Evolutionary conservation across 495 filamentous ascomycete genomes (phyloP).

Genomic region (Aspergillus diversus): DNA sequence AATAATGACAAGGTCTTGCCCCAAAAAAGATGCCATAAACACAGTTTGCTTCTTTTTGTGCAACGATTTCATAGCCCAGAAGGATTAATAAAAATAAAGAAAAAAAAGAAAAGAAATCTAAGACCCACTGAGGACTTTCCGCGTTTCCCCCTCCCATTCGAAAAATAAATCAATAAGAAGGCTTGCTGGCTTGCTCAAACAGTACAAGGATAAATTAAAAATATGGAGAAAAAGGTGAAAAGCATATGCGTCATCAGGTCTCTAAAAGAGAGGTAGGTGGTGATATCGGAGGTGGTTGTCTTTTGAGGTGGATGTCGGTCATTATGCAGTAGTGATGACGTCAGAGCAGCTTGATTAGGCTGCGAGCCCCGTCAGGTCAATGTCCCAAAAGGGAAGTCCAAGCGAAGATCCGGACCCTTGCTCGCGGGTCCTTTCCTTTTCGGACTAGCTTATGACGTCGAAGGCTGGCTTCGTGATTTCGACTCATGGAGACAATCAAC

Average conservation of each 20-base stretch:
- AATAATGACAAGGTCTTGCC: conserved; percentile 5
- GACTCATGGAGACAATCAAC: conserved; percentile 17
- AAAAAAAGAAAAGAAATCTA: conserved; percentile 22
- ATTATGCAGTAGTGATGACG: conserved; percentile 18
- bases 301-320: neutral
- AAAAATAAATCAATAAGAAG: conserved; percentile 5
- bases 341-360: conserved; percentile 25
- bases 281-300: conserved; percentile 1
- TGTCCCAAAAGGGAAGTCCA: conserved; percentile 21
- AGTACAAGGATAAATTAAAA: conserved; percentile 13
- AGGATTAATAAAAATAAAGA: neutral
- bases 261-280: conserved; percentile 4
- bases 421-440: conserved; percentile 27
- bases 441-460: conserved; percentile 30
- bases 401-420: conserved; percentile 23
- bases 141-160: conserved; percentile 3
- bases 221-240: conserved; percentile 15
- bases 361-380: conserved; percentile 11
- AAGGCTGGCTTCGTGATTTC: conserved; percentile 28
- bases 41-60: conserved; percentile 27
- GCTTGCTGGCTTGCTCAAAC: conserved; percentile 25
- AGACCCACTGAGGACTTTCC: conserved; percentile 9
- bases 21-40: conserved; percentile 12
- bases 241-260: conserved; percentile 23
- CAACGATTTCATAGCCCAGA: conserved; percentile 17